Evolutionary conservation across 148 eudicot genomes (phyloP).

Genomic region (Selenicereus undatus): DNA sequence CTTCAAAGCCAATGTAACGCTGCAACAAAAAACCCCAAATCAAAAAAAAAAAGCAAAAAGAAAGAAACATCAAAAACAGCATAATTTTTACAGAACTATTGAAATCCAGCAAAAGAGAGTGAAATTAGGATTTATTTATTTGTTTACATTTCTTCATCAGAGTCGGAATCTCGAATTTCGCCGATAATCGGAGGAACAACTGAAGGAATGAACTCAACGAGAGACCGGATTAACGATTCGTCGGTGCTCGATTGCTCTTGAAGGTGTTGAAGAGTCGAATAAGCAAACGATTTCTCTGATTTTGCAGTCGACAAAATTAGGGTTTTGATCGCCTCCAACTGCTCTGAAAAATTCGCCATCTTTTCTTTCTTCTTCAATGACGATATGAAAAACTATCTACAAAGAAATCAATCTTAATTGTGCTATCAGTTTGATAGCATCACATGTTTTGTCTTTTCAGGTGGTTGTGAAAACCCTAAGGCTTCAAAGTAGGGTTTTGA

Average conservation of each 20-base stretch:
- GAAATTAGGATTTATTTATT: background rate
- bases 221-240: conserved; percentile 32
- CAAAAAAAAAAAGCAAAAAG: background rate
- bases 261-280: conserved; percentile 54
- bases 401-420: background rate
- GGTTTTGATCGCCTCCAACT: conserved; percentile 50
- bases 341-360: conserved; percentile 43
- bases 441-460: background rate
- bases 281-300: conserved; percentile 48
- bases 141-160: conserved; percentile 70
- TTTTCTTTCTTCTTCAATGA: background rate
- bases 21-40: conserved; percentile 23
- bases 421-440: background rate
- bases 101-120: background rate
- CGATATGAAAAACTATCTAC: background rate
- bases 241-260: conserved; percentile 51
- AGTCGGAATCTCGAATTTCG: conserved; percentile 36
- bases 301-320: conserved; percentile 38
- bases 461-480: conserved; percentile 15
- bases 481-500: background rate
- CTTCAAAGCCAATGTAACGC: conserved; percentile 77
- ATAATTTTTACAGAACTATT: background rate
- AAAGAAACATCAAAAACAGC: background rate
- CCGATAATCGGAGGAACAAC: conserved; percentile 39
- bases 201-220: conserved; percentile 30